A percentile compares a stretch with the other conserved stretches of the same genome.
Evolutionary conservation across 257 asterid species (phyloP).

Genomic region (Primulina tabacum): DNA sequence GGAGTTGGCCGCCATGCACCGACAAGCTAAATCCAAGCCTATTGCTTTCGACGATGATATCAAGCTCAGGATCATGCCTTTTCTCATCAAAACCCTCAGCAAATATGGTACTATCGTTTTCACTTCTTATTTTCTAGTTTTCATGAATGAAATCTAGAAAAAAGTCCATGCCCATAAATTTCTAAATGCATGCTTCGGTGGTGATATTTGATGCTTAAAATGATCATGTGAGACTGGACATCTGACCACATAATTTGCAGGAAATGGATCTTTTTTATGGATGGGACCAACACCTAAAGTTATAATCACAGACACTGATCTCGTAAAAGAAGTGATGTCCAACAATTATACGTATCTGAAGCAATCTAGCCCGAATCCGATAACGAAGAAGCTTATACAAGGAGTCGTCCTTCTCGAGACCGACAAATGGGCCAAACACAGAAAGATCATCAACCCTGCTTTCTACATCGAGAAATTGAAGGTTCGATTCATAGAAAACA

Average conservation of each 20-base stretch:
- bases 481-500: conserved; percentile 5
- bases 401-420: neutral
- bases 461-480: conserved; percentile 1
- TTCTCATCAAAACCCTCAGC: neutral
- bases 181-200: too few species aligned
- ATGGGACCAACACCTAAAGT: conserved; percentile 23
- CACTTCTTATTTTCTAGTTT: too few species aligned
- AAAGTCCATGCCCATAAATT: too few species aligned
- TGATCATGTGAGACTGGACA: too few species aligned
- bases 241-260: conserved; percentile 9
- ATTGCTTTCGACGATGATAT: conserved; percentile 15
- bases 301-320: conserved; percentile 23
- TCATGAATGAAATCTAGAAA: too few species aligned
- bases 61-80: neutral
- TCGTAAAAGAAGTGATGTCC: conserved; percentile 22
- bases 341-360: conserved; percentile 13
- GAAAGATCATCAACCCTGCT: neutral
- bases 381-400: neutral
- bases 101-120: conserved; percentile 18
- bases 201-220: too few species aligned
- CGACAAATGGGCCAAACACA: neutral
- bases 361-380: neutral
- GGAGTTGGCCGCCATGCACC: neutral
- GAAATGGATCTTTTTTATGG: conserved; percentile 28
- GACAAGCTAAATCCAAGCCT: conserved; percentile 1